Conservation (phyloP, 2,329 filamentous ascomycete genomes). For the Aspergillus sp. region DNA sequence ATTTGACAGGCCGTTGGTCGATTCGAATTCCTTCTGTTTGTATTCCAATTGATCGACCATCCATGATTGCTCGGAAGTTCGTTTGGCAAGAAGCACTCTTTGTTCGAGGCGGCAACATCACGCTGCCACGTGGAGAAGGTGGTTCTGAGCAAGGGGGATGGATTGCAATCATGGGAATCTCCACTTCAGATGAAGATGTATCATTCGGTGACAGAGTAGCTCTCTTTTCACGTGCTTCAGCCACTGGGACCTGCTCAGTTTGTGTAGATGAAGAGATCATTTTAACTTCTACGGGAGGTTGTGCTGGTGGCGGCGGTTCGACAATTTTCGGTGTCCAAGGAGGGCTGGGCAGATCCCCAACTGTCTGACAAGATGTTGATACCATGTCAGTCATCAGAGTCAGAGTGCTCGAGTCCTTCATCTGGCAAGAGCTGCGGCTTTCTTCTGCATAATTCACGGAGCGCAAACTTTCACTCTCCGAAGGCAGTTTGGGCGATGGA, state of each 20-base stretch:
- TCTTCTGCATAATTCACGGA: background rate
- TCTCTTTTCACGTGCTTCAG: conserved; percentile 10
- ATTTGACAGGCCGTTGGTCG: conserved; percentile 68
- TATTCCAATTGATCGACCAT: conserved; percentile 54
- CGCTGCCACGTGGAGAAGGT: conserved; percentile 68
- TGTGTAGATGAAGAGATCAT: conserved; percentile 30
- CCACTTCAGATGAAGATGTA: conserved; percentile 24
- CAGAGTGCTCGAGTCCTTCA: conserved; percentile 26
- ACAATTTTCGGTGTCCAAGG: conserved; percentile 29
- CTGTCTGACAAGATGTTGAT: conserved; percentile 41
- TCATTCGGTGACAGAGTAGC: conserved; percentile 9
- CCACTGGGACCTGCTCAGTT: conserved; percentile 21
- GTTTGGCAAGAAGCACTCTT: conserved; percentile 85
- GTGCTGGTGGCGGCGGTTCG: conserved; percentile 12
- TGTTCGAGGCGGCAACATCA: conserved; percentile 71
- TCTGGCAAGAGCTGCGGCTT: conserved; percentile 6
- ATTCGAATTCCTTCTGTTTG: conserved; percentile 92
- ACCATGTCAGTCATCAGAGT: conserved; percentile 31
- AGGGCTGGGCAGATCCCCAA: conserved; percentile 31
- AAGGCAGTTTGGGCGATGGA: conserved; percentile 55
- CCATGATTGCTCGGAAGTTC: conserved; percentile 44
- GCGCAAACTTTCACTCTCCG: conserved; percentile 8
- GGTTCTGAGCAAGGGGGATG: conserved; percentile 82
- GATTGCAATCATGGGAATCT: conserved; percentile 83
- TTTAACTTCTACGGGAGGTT: conserved; percentile 6